These are phyloP conservation scores for Samsoniella hepiali DNA, from an alignment of 2,329 filamentous ascomycete species.

Conservation along the genomic window DNA sequence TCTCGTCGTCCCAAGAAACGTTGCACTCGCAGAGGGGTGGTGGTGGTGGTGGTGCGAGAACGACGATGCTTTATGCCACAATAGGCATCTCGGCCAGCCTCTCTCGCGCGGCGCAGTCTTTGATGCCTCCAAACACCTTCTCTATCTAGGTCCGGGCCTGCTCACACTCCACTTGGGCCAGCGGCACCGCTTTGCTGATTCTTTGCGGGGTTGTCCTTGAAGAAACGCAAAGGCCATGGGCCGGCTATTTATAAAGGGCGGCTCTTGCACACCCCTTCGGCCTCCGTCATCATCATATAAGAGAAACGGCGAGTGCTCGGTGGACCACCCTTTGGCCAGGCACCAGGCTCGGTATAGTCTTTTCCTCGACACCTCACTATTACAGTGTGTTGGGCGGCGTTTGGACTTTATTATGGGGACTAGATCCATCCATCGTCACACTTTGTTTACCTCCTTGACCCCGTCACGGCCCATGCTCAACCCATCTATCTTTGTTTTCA, in stretches of 20 bases:
- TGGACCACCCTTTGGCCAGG: neutral
- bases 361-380: neutral
- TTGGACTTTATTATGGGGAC: slow-evolving; percentile 16
- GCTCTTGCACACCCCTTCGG: neutral
- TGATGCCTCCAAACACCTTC: neutral
- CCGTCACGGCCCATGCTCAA: neutral
- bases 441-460: slow-evolving; percentile 10
- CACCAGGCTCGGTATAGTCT: neutral
- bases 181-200: neutral
- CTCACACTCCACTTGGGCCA: slow-evolving; percentile 5
- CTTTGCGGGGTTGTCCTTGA: neutral
- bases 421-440: slow-evolving; percentile 5
- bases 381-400: slow-evolving; percentile 1
- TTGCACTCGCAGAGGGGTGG: slow-evolving; percentile 5
- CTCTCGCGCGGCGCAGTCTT: neutral
- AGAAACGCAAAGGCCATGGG: neutral
- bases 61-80: slow-evolving; percentile 4
- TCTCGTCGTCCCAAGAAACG: slow-evolving; percentile 14
- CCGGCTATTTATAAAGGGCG: neutral
- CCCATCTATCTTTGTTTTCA: neutral
- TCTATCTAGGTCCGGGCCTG: neutral
- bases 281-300: neutral
- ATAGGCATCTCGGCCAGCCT: slow-evolving; percentile 11
- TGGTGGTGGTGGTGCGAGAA: neutral
- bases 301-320: neutral